Evolutionary conservation across 2,329 filamentous ascomycete genomes (phyloP), one percentile per base, ranked within the genome.

Genomic region (Aspergillus sp.): DNA sequence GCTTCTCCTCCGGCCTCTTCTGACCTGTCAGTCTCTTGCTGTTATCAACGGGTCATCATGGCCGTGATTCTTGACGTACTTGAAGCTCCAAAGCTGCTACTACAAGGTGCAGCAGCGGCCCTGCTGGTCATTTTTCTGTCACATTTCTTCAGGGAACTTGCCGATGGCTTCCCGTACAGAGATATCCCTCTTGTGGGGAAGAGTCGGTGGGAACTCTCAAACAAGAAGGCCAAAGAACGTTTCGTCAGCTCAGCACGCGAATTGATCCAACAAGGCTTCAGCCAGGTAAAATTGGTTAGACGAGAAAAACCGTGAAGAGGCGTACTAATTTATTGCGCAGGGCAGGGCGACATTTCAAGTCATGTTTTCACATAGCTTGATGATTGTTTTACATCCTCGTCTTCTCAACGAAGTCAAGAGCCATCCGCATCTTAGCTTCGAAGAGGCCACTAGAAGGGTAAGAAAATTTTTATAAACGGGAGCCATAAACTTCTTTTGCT

Each of bases 381-480:
- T 62, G 29, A 55, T 66, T 27, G 49, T 66, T 38, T 47, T 66
- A 44, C 60, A 65, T 32, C 61, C 58, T 3, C 56, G 52, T 26
- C 63, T 57, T 43, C 49, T 64, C 7, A 51, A 65, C 44, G 63
- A 66, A 48, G 50, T 66, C 49, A 65, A 65, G 45, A 61, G 48
- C 40, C 51, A 65, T 36, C 60, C 62, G 4, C 32, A 63, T 41
- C 46, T 66, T 19, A 45, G 48, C 45, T 65, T 65, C 43, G 42
- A 54, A 3, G 52, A 52, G 12, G 57, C 60, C 1, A 53, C 50
- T 38, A 48, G 44, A 33, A 63, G 58, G 51, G 61, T 54, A 49
- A 7, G 46, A 29, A 19, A 47, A 40, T 33, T 10, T 7, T 27
- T 8, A 2, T 26, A 5, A 35, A 5, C 27, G 6, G 12, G 2